Base-by-base conservation (phyloP, 768 basidiomycete genomes). In the Leccinum subgranulosum region DNA sequence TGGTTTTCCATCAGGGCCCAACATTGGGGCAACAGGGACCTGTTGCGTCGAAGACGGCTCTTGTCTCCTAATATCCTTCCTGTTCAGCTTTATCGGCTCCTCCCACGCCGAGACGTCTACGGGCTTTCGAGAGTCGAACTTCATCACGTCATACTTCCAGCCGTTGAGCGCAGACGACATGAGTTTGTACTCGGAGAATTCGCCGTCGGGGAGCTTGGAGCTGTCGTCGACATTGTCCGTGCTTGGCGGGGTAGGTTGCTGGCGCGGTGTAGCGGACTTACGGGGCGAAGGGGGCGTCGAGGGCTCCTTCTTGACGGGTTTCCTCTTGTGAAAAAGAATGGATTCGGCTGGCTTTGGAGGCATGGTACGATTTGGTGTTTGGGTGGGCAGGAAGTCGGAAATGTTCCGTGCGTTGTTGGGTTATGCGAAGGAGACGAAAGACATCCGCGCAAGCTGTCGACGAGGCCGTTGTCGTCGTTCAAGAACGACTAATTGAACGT, bases 101-200 rank as follows among this genome's bases (percentile, higher is more conserved):
- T 77, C 70, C 88, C 92, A 94, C 29, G 75, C 72, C 52, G 77
- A 77, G 54, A 92, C 78, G 68, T 93, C 90, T 55, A 91, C 75
- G 15, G 80, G 76, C 66, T 87, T 87, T 56, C 87, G 81, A 33
- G 86, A 84, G 71, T 90, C 86, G 70, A 95, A 92, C 73, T 92
- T 92, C 88, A 94, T 92, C 57, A 94, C 84, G 74, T 94, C 90
- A 79, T 92, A 91, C 69, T 89, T 91, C 90, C 91, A 93, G 27
- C 88, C 90, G 69, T 90, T 89, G 68, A 88, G 82, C 15, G 84
- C 82, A 28, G 88, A 87, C 7, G 90, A 90, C 71, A 91, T 81
- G 66, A 94, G 82, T 67, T 81, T 82, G 76, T 84, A 94, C 69
- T 93, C 91, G 60, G 83, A 80, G 74, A 76, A 92, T 0, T 84